Evolutionary conservation across 495 filamentous ascomycete genomes (phyloP).

Genomic region (Durotheca rogersii): DNA sequence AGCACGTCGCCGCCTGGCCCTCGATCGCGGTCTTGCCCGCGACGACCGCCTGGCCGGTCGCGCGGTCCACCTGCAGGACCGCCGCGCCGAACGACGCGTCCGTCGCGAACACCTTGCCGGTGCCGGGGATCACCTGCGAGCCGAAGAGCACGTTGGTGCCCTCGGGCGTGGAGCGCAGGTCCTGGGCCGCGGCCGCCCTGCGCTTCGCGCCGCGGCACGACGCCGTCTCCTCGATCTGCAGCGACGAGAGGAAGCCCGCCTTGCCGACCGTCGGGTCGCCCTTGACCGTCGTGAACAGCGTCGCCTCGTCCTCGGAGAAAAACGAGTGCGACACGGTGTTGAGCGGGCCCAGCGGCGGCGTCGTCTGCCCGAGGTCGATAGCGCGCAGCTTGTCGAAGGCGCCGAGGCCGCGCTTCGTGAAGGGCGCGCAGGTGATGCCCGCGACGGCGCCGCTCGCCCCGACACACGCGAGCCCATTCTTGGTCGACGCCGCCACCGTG

Average conservation of each 20-base stretch:
- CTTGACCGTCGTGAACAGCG: conserved; percentile 58
- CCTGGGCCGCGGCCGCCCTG: conserved; percentile 20
- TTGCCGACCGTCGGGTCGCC: conserved; percentile 53
- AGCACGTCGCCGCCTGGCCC: conserved; percentile 58
- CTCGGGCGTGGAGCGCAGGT: conserved; percentile 39
- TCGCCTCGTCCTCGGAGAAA: conserved; percentile 54
- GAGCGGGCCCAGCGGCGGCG: conserved; percentile 54
- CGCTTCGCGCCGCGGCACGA: neutral
- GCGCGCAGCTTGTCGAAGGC: conserved; percentile 45
- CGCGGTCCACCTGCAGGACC: conserved; percentile 41
- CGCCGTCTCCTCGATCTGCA: conserved; percentile 38
- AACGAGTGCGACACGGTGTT: conserved; percentile 58
- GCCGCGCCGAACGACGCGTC: conserved; percentile 58
- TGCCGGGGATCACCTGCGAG: conserved; percentile 43
- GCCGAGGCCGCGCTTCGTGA: conserved; percentile 42
- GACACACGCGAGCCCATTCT: conserved; percentile 54
- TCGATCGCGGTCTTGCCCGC: conserved; percentile 36
- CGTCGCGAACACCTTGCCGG: conserved; percentile 48
- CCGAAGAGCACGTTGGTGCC: conserved; percentile 61
- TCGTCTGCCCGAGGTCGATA: conserved; percentile 51
- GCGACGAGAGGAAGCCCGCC: conserved; percentile 55
- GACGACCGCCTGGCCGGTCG: conserved; percentile 24
- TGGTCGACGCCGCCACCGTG: conserved; percentile 53
- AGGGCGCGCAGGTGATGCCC: conserved; percentile 54
- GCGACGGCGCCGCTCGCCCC: conserved; percentile 53